These are phyloP conservation scores for Tricholoma hemisulphureum DNA, from an alignment of 768 basidiomycete genomes.

Conservation along the genomic window DNA sequence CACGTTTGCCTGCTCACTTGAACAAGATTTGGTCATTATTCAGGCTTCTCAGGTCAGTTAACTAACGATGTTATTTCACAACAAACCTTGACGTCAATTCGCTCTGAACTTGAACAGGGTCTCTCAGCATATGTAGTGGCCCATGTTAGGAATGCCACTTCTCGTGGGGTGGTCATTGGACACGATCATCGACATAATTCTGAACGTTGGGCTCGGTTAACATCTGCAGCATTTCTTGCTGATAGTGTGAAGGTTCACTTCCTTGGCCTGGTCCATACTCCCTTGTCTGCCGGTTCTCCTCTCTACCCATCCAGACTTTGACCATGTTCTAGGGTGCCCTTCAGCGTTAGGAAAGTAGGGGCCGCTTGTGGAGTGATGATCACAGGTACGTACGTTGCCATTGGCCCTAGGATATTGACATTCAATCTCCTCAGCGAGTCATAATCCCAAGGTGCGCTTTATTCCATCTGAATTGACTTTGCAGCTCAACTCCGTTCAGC, in stretches of 20 bases:
- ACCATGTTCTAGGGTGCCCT: slow-evolving; percentile 62
- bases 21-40: slow-evolving; percentile 67
- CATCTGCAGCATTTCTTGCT: slow-evolving; percentile 66
- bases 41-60: slow-evolving; percentile 71
- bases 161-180: slow-evolving; percentile 76
- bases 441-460: slow-evolving; percentile 75
- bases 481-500: slow-evolving; percentile 34
- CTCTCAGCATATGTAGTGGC: slow-evolving; percentile 68
- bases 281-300: slow-evolving; percentile 49
- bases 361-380: slow-evolving; percentile 90
- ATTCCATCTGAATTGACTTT: neutral
- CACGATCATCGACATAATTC: slow-evolving; percentile 86
- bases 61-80: neutral
- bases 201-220: slow-evolving; percentile 71
- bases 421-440: slow-evolving; percentile 53
- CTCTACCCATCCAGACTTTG: neutral
- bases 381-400: slow-evolving; percentile 52
- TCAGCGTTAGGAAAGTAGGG: slow-evolving; percentile 59
- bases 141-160: slow-evolving; percentile 49
- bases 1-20: neutral
- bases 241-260: slow-evolving; percentile 69
- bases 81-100: neutral
- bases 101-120: slow-evolving; percentile 46
- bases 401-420: neutral
- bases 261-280: slow-evolving; percentile 76